Evolutionary conservation across 2,329 filamentous ascomycete genomes (phyloP).

Genomic region (Talaromyces sp.): DNA sequence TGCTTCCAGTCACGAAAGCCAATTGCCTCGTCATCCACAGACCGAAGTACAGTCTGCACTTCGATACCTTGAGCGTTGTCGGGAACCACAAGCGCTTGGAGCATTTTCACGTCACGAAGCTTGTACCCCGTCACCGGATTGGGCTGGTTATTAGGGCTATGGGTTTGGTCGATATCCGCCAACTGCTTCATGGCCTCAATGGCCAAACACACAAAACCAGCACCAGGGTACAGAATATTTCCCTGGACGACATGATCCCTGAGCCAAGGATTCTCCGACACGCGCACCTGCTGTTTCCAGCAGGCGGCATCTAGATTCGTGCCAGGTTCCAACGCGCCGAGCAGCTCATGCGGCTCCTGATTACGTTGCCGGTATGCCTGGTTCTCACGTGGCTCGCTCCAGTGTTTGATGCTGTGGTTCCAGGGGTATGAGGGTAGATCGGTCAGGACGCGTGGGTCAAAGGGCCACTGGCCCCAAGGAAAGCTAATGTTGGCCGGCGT

Average conservation of each 20-base stretch:
- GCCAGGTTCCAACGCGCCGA: neutral
- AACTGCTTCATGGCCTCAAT: neutral
- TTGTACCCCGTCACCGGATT: neutral
- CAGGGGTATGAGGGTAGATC: too few relatives aligned
- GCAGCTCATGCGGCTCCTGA: too few relatives aligned
- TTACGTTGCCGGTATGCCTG: too few relatives aligned
- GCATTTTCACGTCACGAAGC: neutral
- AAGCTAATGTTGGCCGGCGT: neutral
- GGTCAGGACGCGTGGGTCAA: too few relatives aligned
- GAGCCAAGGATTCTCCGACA: neutral
- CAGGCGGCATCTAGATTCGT: too few relatives aligned
- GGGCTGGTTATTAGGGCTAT: too few relatives aligned
- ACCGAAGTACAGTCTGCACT: neutral
- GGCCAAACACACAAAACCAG: neutral
- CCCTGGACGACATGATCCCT: neutral
- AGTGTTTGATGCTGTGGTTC: too few relatives aligned
- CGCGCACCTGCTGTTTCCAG: too few relatives aligned
- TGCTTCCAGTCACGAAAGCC: neutral
- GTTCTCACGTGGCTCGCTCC: too few relatives aligned
- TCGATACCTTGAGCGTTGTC: neutral
- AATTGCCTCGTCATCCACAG: neutral
- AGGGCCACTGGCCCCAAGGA: too few relatives aligned
- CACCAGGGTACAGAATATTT: neutral
- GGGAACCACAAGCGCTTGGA: neutral
- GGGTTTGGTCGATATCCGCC: too few relatives aligned